Percentiles rank a stretch among this genome's conserved stretches.
Evolutionary conservation across 108 stramenopile species (phyloP).

Genomic region (Nannochloropsis salina): DNA sequence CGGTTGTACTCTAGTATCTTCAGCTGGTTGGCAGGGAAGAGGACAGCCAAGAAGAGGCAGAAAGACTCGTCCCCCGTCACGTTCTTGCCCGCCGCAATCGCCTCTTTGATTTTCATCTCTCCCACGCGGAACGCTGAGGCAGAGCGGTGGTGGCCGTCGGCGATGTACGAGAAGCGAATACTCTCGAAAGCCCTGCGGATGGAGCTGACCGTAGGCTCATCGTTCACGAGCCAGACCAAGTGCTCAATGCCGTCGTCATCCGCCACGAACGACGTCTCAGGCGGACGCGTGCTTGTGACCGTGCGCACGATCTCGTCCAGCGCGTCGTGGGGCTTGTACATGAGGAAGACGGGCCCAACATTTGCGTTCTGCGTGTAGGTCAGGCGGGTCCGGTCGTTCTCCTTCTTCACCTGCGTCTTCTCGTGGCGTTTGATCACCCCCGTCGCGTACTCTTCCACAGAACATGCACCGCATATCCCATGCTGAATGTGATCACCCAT

Average conservation of each 20-base stretch:
- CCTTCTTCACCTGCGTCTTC: conserved; percentile 45
- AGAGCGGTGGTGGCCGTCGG: conserved; percentile 52
- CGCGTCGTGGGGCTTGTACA: conserved; percentile 25
- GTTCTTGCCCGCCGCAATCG: conserved; percentile 34
- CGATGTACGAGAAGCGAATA: conserved; percentile 43
- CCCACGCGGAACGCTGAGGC: conserved; percentile 46
- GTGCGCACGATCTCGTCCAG: conserved; percentile 29
- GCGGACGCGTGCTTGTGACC: background rate
- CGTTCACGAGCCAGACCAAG: conserved; percentile 35
- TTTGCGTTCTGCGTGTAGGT: conserved; percentile 46
- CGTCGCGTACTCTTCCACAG: conserved; percentile 41
- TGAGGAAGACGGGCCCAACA: conserved; percentile 45
- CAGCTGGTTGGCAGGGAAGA: conserved; percentile 52
- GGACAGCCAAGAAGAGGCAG: conserved; percentile 41
- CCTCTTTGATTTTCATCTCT: conserved; percentile 47
- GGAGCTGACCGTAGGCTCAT: conserved; percentile 28
- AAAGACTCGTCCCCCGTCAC: conserved; percentile 48
- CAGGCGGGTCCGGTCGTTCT: conserved; percentile 41
- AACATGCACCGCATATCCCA: conserved; percentile 28
- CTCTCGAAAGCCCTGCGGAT: conserved; percentile 41
- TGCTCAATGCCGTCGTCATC: conserved; percentile 40
- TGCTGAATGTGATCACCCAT: conserved; percentile 43
- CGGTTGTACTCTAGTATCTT: conserved; percentile 14
- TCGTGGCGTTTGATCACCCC: conserved; percentile 44
- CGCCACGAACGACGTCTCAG: conserved; percentile 30